Percentiles rank a stretch among this genome's conserved stretches.
Conservation (phyloP, 2,329 filamentous ascomycete genomes). For the Calonectria pseudoturangicola region DNA sequence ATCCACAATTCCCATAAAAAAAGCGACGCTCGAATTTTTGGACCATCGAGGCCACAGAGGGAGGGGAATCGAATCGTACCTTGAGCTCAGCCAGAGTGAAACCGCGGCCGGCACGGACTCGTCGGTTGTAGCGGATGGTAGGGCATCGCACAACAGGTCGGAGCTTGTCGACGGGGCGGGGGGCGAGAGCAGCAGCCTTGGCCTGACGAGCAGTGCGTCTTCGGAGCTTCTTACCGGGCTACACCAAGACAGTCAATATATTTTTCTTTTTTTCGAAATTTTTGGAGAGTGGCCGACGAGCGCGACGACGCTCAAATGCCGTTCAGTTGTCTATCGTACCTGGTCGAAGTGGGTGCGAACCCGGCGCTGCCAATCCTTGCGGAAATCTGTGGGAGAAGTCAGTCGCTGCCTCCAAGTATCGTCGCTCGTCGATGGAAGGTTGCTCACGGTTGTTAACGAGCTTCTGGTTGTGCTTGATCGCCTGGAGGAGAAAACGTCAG, state of each 20-base stretch:
- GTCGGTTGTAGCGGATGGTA: constrained; percentile 99
- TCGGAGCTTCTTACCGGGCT: constrained; percentile 97
- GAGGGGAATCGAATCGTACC: constrained; percentile 73
- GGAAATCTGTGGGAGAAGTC: constrained; percentile 83
- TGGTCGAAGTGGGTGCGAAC: constrained; percentile 99
- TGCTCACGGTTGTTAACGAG: constrained; percentile 94
- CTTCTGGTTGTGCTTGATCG: constrained; percentile 99
- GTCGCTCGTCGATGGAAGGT: constrained; percentile 55
- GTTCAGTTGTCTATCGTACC: constrained; percentile 75
- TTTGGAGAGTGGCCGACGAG: constrained; percentile 36
- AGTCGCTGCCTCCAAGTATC: constrained; percentile 60
- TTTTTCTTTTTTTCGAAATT: constrained; percentile 32
- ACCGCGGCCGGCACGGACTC: constrained; percentile 95
- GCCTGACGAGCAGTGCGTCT: constrained; percentile 92
- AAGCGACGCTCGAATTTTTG: constrained; percentile 11
- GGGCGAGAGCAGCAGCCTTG: constrained; percentile 96
- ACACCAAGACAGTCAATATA: constrained; percentile 60
- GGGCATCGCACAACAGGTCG: constrained; percentile 98
- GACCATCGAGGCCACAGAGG: not conserved
- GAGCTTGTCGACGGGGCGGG: constrained; percentile 97
- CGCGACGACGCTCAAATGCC: constrained; percentile 43
- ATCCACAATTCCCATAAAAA: constrained; percentile 29
- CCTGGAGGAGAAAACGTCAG: constrained; percentile 70
- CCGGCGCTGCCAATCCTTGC: constrained; percentile 99
- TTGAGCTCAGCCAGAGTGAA: constrained; percentile 99